Evolutionary conservation across 305 asterid species (phyloP).

Genomic region (Fraxinus albicans): DNA sequence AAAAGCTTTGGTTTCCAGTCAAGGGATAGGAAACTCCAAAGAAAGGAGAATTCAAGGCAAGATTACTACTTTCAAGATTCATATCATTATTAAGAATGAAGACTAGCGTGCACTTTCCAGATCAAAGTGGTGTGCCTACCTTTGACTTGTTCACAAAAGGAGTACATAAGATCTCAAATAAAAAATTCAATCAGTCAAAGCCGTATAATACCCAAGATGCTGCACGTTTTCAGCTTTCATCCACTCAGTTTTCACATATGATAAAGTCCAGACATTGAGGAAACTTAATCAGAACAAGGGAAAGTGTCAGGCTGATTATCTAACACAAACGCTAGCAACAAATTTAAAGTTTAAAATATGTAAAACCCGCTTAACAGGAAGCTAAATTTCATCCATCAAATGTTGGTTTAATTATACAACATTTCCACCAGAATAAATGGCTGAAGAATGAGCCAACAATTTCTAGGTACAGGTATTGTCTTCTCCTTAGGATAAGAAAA

Average conservation of each 20-base stretch:
- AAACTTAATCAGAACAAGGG: neutral
- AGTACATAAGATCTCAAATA: neutral
- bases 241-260: neutral
- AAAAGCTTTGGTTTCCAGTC: neutral
- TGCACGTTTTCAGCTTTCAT: neutral
- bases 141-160: neutral
- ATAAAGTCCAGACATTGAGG: neutral
- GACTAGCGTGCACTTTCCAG: neutral
- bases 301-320: neutral
- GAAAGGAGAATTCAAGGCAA: neutral
- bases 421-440: neutral
- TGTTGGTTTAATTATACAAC: neutral
- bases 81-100: neutral
- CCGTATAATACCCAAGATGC: neutral
- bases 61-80: neutral
- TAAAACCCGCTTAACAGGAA: neutral
- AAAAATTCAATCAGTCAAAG: neutral
- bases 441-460: neutral
- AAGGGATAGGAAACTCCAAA: neutral
- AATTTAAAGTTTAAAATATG: neutral
- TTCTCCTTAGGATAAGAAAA: neutral
- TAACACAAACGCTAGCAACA: neutral
- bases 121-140: neutral
- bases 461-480: neutral
- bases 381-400: neutral